Evolutionary conservation across 306 rosid species (phyloP).

Genomic region (Trichosanthes truncata): DNA sequence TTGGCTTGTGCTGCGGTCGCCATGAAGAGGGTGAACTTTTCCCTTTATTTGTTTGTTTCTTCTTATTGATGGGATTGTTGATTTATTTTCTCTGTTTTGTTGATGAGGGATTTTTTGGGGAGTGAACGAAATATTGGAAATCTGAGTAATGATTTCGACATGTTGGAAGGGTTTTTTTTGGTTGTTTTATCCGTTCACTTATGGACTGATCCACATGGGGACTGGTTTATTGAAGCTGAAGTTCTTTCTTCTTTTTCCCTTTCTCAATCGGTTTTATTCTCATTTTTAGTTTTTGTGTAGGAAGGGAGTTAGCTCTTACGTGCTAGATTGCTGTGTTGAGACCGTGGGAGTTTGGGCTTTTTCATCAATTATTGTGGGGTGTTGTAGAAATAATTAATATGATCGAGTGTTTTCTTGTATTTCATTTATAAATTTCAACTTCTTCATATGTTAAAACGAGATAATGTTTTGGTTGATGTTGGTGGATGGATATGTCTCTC

Average conservation of each 20-base stretch:
- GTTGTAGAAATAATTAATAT: neutral
- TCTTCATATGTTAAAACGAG: neutral
- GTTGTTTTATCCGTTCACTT: neutral
- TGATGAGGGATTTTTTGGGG: neutral
- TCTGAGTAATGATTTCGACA: neutral
- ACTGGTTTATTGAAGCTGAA: neutral
- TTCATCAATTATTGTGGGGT: neutral
- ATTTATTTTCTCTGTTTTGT: neutral
- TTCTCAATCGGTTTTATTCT: neutral
- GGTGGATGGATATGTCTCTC: neutral
- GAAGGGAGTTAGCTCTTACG: neutral
- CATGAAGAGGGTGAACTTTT: conserved; percentile 40
- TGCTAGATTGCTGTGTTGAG: neutral
- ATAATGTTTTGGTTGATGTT: neutral
- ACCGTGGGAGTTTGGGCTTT: neutral
- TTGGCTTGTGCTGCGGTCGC: conserved; percentile 95
- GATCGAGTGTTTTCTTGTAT: neutral
- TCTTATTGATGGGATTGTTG: neutral
- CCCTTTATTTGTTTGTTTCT: neutral
- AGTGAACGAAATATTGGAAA: neutral
- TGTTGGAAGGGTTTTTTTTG: neutral
- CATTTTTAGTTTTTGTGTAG: neutral
- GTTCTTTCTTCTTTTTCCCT: neutral
- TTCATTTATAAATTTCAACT: neutral
- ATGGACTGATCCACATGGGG: neutral